These are phyloP conservation scores for Sequoia sempervirens DNA, from an alignment of 75 land plant species.

Conservation along the genomic window DNA sequence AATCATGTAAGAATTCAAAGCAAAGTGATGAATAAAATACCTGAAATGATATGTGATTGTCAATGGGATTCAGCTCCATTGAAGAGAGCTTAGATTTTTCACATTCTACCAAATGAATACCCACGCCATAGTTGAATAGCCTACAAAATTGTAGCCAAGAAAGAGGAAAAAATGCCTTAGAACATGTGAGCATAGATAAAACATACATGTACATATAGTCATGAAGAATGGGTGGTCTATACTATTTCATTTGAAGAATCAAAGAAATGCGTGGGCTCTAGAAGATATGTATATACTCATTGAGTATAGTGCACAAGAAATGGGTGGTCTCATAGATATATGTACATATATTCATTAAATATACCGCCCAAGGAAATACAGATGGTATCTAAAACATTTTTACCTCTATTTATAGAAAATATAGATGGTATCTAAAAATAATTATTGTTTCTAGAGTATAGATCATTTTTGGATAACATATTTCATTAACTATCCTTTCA, in stretches of 20 bases:
- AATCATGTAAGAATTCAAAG: background rate
- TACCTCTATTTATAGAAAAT: no score
- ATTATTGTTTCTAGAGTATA: no score
- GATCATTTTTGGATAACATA: no score
- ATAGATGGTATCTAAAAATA: no score
- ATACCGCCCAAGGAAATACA: no score
- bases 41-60: conserved; percentile 86
- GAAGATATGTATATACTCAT: no score
- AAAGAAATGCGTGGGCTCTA: background rate
- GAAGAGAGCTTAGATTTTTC: conserved; percentile 25
- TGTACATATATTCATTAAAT: background rate
- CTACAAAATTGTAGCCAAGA: conserved; percentile 13
- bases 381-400: no score
- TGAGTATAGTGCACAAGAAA: no score
- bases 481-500: no score
- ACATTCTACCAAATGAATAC: conserved; percentile 62
- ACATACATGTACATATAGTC: no score
- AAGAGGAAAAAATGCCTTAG: background rate
- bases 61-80: conserved; percentile 46
- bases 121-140: conserved; percentile 73
- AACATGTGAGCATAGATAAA: background rate
- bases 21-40: conserved; percentile 17
- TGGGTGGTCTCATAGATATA: background rate
- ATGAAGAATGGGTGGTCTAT: no score
- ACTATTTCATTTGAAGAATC: no score